These are phyloP conservation scores for Trichoderma brevicompactum DNA, from an alignment of 2,329 filamentous ascomycete species.

Conservation along the genomic window DNA sequence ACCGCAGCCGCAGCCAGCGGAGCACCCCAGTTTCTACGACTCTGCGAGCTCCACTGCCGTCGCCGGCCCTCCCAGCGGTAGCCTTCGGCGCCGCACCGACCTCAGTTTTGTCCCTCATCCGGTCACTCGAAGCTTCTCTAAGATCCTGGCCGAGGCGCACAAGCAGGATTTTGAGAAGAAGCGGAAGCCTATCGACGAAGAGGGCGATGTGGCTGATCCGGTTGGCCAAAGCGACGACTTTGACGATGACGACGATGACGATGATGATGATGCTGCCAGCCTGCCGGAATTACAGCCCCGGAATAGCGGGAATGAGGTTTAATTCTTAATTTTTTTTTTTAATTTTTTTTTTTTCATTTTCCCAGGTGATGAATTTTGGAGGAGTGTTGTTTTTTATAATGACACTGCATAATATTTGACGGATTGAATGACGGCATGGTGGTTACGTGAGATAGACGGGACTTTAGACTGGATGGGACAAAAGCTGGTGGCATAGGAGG, in stretches of 20 bases:
- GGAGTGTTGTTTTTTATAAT: neutral
- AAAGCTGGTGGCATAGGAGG: no score
- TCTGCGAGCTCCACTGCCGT: constrained; percentile 34
- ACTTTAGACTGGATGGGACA: no score
- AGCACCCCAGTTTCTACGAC: constrained; percentile 23
- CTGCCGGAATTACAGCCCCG: constrained; percentile 27
- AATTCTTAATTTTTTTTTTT: neutral
- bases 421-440: neutral
- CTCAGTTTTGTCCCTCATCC: constrained; percentile 27
- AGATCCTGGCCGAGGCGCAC: constrained; percentile 81
- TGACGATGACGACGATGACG: constrained; percentile 41
- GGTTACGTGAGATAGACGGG: no score
- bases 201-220: constrained; percentile 34
- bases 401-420: neutral
- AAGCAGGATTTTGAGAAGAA: constrained; percentile 90
- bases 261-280: constrained; percentile 29
- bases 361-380: no score
- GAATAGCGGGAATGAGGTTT: neutral
- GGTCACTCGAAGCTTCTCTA: constrained; percentile 50
- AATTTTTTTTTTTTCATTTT: neutral
- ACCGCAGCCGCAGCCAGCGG: constrained; percentile 4
- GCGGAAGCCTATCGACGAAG: constrained; percentile 48
- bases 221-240: constrained; percentile 43
- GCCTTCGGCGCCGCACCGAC: constrained; percentile 41
- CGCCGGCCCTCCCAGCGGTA: constrained; percentile 31